A percentile compares a stretch with the other conserved stretches of the same genome.
These are phyloP conservation scores for Ascoidea asiatica DNA, from an alignment of 805 yeast genomes.

Conservation along the genomic window DNA sequence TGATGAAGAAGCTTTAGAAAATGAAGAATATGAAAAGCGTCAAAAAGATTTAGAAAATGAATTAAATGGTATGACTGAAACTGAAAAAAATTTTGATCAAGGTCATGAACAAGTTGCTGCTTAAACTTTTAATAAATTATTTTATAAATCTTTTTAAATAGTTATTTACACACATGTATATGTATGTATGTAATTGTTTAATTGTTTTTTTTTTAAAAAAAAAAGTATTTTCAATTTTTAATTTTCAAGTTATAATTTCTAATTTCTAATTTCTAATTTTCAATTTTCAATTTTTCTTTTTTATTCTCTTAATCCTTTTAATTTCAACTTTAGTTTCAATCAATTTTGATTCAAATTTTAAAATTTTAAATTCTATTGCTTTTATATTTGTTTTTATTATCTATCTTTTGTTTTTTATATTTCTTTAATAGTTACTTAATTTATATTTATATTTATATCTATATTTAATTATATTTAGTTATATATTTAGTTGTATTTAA, in stretches of 20 bases:
- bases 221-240: too few relatives aligned
- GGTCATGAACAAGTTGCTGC: neutral
- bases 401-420: neutral
- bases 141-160: too few relatives aligned
- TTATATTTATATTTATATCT: neutral
- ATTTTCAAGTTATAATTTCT: neutral
- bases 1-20: slow-evolving; percentile 31
- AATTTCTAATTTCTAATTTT: neutral
- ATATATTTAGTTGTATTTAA: too few relatives aligned
- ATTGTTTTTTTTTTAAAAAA: too few relatives aligned
- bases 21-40: slow-evolving; percentile 33
- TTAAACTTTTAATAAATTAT: too few relatives aligned
- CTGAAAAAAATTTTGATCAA: slow-evolving; percentile 4
- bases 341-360: too few relatives aligned
- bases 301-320: neutral
- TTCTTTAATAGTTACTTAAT: neutral
- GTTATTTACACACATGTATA: neutral
- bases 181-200: too few relatives aligned
- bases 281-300: neutral
- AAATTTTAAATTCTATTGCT: neutral
- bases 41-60: slow-evolving; percentile 39
- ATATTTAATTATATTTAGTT: too few relatives aligned
- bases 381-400: too few relatives aligned
- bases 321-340: too few relatives aligned
- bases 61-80: slow-evolving; percentile 8